Evolutionary conservation across 2,329 filamentous ascomycete species (phyloP).

Genomic region (Colletotrichum godetiae): DNA sequence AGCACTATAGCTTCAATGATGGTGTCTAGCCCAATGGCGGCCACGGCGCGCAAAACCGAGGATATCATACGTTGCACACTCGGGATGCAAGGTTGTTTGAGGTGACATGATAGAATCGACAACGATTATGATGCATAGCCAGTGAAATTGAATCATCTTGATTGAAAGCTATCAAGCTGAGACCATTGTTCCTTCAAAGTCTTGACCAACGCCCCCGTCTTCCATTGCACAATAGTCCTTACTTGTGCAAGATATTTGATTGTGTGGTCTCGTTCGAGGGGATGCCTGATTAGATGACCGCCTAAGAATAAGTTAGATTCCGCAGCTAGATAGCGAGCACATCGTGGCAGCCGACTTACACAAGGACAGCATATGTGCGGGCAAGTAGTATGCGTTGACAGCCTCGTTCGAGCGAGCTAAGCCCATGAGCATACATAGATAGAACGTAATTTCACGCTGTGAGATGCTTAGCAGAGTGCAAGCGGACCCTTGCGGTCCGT

Average conservation of each 20-base stretch:
- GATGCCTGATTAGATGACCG: conserved; percentile 25
- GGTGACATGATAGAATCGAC: no score
- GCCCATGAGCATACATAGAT: conserved; percentile 37
- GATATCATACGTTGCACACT: accelerated
- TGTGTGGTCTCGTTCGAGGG: conserved; percentile 34
- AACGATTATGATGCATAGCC: neutral
- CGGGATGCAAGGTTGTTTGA: no score
- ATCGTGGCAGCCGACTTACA: conserved; percentile 16
- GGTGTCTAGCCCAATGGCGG: neutral
- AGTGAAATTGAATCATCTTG: neutral
- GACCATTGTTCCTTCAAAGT: conserved; percentile 36
- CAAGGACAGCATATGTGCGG: conserved; percentile 38
- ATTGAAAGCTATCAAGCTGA: conserved; percentile 26
- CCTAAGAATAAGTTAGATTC: neutral
- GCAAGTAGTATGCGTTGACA: conserved; percentile 38
- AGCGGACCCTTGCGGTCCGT: neutral
- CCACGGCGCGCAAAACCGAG: neutral
- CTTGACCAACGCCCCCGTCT: conserved; percentile 18
- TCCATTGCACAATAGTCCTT: conserved; percentile 28
- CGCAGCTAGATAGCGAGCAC: neutral
- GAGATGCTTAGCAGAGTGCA: neutral
- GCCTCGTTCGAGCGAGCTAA: conserved; percentile 38
- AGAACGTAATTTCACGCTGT: conserved; percentile 18
- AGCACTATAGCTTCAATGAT: conserved; percentile 25
- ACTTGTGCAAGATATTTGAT: conserved; percentile 37